Base-by-base conservation (phyloP, 2,329 filamentous ascomycete species). In the Paecilomyces formosus region DNA sequence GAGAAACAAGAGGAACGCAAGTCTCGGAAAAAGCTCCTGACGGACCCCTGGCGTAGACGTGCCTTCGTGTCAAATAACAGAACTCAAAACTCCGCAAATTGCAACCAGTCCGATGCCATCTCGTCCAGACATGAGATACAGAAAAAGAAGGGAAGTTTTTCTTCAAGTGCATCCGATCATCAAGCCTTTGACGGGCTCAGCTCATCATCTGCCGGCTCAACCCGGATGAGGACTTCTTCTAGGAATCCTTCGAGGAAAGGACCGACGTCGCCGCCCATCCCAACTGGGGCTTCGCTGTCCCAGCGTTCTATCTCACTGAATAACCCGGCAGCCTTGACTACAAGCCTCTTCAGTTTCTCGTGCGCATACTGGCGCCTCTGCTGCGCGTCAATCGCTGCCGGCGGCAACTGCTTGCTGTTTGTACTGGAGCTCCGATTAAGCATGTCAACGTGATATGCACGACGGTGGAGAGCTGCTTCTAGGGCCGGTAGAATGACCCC, bases 401-500 rank as follows among this genome's bases (percentile, higher is more conserved):
- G 50, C 57, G 68, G 64, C 55, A 61, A 56, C 26, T 66, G 60
- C 57, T 57, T 53, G n/a, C 61, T 55, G 54, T 53, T 55, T 21
- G 65, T 39, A 52, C 56, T 53, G 58, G 62, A 39, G 54, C 63
- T 57, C 53, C 70, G 68, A 15, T 71, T 65, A 33, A 75, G 64
- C 22, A 71, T 69, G 54, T 82, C 81, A 56, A 87, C 74, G 57
- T 82, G 79, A 65, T 83, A 82, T 26, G 78, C 78, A 56, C 94
- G 88, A 55, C 94, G 84, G 71, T 92, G 90, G 21, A 97, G 84
- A 7, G 94, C 92, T 64, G 94, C 89, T 74, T 96, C 92, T 1
- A 99, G 82, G 1, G 94, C 93, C 0, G 94, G 94, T 62, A 97
- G 87, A 39, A 99, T 90, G 55, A 99, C 93, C 65, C 93, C 90